phyloP scores from a whole-genome alignment of 495 filamentous ascomycete species.

The Xylaria acuta region DNA sequence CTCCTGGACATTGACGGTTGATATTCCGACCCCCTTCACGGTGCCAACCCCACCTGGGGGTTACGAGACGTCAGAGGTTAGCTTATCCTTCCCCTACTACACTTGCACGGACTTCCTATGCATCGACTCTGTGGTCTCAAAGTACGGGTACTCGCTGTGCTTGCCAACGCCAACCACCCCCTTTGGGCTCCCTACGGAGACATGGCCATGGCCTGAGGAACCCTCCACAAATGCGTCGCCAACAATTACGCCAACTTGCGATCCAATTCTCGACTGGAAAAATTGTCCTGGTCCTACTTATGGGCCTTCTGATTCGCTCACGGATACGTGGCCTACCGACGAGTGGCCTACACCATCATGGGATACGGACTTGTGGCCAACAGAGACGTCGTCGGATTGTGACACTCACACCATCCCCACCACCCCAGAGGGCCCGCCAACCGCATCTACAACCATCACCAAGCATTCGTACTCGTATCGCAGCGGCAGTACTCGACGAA shows the following conservation, averaged over 20 bases:
- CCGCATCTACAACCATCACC: neutral
- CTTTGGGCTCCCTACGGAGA: neutral
- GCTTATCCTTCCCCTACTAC: slow-evolving; percentile 3
- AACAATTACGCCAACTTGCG: slow-evolving; percentile 1
- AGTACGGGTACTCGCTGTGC: slow-evolving; percentile 24
- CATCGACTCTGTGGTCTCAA: slow-evolving; percentile 22
- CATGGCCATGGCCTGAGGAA: neutral
- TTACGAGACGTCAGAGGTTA: slow-evolving; percentile 13
- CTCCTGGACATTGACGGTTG: slow-evolving; percentile 1
- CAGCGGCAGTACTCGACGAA: neutral
- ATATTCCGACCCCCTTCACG: slow-evolving; percentile 8
- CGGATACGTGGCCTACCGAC: slow-evolving; percentile 6
- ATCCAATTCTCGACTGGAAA: neutral
- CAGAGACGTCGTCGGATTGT: slow-evolving; percentile 16
- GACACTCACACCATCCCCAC: neutral
- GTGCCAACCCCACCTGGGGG: slow-evolving; percentile 7
- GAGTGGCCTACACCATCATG: neutral
- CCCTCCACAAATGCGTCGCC: neutral
- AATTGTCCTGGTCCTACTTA: neutral
- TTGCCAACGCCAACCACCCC: neutral
- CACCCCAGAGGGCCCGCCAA: neutral
- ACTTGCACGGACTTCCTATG: slow-evolving; percentile 22
- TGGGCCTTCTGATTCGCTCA: neutral
- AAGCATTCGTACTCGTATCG: slow-evolving; percentile 20
- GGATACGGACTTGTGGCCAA: neutral